These are phyloP conservation scores for Schizopora paradoxa DNA, from an alignment of 1,284 basidiomycete genomes.

Conservation along the genomic window DNA sequence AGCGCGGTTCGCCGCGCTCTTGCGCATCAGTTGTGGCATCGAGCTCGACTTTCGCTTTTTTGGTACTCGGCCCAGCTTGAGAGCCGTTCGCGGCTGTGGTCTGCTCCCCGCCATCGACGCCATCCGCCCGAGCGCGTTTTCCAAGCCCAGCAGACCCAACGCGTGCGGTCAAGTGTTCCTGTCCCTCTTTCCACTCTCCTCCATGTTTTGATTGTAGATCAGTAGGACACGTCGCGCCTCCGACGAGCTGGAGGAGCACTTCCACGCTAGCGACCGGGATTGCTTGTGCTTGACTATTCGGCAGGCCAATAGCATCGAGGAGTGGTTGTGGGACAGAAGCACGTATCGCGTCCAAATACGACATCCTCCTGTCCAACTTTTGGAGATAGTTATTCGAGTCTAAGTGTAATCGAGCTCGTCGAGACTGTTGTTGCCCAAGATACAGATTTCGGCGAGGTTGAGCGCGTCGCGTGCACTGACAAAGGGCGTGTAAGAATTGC, in stretches of 20 bases:
- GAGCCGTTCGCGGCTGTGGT: constrained; percentile 5
- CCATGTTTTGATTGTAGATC: constrained; percentile 13
- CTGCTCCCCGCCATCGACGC: constrained; percentile 1
- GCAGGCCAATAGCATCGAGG: no score
- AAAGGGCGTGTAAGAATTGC: no score
- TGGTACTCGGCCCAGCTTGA: constrained; percentile 3
- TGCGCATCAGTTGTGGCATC: constrained; percentile 16
- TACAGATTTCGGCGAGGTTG: no score
- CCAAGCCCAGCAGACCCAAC: constrained; percentile 1
- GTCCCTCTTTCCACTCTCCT: constrained; percentile 11
- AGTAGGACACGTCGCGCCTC: constrained; percentile 10
- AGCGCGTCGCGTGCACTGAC: no score
- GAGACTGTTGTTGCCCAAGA: no score
- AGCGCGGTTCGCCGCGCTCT: constrained; percentile 40
- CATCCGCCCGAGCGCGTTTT: constrained; percentile 11
- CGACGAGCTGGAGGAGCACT: constrained; percentile 12
- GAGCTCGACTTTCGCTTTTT: constrained; percentile 13
- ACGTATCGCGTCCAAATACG: constrained; percentile 15
- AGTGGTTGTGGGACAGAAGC: no score
- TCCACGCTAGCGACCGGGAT: no score
- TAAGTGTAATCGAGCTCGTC: no score
- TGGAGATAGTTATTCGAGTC: no score
- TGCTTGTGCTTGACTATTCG: no score
- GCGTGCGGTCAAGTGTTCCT: constrained; percentile 8
- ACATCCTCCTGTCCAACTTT: no score